Percentiles rank a stretch among this genome's conserved stretches.
These are phyloP conservation scores for Malus sylvestris DNA, from an alignment of 306 rosid genomes.

Conservation along the genomic window DNA sequence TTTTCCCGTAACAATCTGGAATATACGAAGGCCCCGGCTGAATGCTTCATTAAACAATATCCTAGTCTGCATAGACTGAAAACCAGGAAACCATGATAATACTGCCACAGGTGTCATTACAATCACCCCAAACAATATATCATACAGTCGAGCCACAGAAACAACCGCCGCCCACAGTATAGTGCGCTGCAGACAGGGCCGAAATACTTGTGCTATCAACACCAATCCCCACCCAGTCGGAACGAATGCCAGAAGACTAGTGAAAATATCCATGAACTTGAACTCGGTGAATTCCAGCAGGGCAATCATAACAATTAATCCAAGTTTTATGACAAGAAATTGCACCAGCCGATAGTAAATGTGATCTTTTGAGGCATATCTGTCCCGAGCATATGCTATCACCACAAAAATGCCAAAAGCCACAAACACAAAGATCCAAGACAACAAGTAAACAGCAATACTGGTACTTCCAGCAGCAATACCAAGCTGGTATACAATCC, in stretches of 20 bases:
- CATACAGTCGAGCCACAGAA: constrained; percentile 66
- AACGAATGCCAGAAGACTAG: constrained; percentile 72
- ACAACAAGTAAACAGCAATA: constrained; percentile 60
- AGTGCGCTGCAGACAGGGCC: constrained; percentile 45
- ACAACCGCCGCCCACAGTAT: constrained; percentile 52
- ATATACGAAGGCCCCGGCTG: constrained; percentile 71
- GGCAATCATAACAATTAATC: constrained; percentile 41
- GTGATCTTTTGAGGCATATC: constrained; percentile 56
- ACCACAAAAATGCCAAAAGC: constrained; percentile 46
- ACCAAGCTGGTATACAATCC: constrained; percentile 61
- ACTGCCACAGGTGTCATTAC: constrained; percentile 73
- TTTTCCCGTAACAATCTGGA: constrained; percentile 66
- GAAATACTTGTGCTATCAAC: constrained; percentile 72
- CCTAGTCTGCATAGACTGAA: constrained; percentile 86
- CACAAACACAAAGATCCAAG: constrained; percentile 68
- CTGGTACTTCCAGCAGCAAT: constrained; percentile 66
- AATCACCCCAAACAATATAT: constrained; percentile 63
- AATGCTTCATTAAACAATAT: constrained; percentile 85
- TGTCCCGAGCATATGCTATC: constrained; percentile 52
- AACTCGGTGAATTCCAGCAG: constrained; percentile 61
- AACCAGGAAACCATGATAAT: constrained; percentile 84
- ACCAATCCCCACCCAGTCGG: constrained; percentile 92
- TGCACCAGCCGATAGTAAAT: constrained; percentile 78
- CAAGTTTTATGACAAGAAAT: constrained; percentile 43
- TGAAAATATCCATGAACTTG: constrained; percentile 50